These are phyloP conservation scores for Phytophthora pseudosyringae DNA, from an alignment of 352 stramenopile genomes.

Conservation along the genomic window DNA sequence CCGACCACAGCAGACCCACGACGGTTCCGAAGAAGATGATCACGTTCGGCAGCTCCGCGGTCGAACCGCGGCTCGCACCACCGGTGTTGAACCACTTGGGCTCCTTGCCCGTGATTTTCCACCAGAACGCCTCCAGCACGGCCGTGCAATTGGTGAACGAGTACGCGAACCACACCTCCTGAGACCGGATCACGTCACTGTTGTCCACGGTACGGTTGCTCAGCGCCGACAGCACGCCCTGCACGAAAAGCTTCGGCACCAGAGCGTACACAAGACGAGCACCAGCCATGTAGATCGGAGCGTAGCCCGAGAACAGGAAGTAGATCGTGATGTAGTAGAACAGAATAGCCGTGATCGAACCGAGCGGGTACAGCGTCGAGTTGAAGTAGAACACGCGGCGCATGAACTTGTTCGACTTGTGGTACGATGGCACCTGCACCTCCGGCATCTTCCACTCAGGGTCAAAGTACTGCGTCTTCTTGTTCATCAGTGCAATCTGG, in stretches of 20 bases:
- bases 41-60: slow-evolving; percentile 76
- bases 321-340: slow-evolving; percentile 90
- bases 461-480: slow-evolving; percentile 82
- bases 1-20: slow-evolving; percentile 69
- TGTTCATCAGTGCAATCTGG: slow-evolving; percentile 86
- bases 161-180: slow-evolving; percentile 88
- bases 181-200: slow-evolving; percentile 82
- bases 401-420: slow-evolving; percentile 78
- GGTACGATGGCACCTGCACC: slow-evolving; percentile 61
- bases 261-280: slow-evolving; percentile 74
- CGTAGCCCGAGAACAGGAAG: slow-evolving; percentile 84
- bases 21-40: slow-evolving; percentile 77
- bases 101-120: slow-evolving; percentile 85
- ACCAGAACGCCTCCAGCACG: slow-evolving; percentile 81
- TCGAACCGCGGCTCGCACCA: slow-evolving; percentile 68
- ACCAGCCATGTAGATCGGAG: slow-evolving; percentile 83
- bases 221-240: slow-evolving; percentile 76
- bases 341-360: slow-evolving; percentile 79
- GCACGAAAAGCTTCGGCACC: slow-evolving; percentile 81
- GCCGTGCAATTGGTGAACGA: slow-evolving; percentile 83
- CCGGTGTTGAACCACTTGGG: slow-evolving; percentile 85
- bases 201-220: slow-evolving; percentile 87
- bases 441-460: slow-evolving; percentile 83
- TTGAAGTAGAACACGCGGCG: slow-evolving; percentile 84
- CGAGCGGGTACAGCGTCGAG: slow-evolving; percentile 80